phyloP scores from a whole-genome alignment of 306 rosid genomes.

The Acacia melanoxylon region DNA sequence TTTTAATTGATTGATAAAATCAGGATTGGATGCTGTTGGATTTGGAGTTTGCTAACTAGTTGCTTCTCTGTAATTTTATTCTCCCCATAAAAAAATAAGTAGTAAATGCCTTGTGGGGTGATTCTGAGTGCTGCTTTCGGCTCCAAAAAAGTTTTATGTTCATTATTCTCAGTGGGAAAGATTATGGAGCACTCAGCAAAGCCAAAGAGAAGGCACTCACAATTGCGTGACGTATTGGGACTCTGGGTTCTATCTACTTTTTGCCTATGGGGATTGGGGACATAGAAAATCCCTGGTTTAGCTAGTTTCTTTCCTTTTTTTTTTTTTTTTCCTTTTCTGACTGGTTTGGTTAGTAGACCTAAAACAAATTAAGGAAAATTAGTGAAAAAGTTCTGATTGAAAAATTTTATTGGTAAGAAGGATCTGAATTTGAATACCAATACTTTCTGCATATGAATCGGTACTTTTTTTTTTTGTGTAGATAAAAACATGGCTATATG shows the following conservation, averaged over 20 bases:
- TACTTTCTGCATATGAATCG: no score
- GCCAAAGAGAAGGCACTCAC: conserved; percentile 32
- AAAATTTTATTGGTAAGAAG: no score
- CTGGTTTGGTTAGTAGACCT: not conserved
- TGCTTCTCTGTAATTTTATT: not conserved
- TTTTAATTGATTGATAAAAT: not conserved
- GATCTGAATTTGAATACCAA: no score
- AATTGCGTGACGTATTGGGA: conserved; percentile 21
- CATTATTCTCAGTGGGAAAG: conserved; percentile 23
- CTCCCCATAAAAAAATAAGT: not conserved
- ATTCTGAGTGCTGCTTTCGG: conserved; percentile 39
- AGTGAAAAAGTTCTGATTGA: no score
- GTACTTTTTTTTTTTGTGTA: no score
- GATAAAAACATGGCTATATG: no score
- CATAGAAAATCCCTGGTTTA: not conserved
- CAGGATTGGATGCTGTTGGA: not conserved
- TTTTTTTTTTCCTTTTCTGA: not conserved
- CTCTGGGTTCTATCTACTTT: conserved; percentile 25
- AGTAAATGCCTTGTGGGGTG: not conserved
- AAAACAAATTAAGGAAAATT: no score
- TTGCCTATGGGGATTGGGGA: conserved; percentile 19
- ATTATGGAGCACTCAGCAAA: conserved; percentile 39
- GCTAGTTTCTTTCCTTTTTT: not conserved
- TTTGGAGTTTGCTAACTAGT: not conserved
- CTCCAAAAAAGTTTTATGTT: conserved; percentile 2